Conservation (phyloP, 257 asterid species). For the Solanum ahanhuiri region DNA sequence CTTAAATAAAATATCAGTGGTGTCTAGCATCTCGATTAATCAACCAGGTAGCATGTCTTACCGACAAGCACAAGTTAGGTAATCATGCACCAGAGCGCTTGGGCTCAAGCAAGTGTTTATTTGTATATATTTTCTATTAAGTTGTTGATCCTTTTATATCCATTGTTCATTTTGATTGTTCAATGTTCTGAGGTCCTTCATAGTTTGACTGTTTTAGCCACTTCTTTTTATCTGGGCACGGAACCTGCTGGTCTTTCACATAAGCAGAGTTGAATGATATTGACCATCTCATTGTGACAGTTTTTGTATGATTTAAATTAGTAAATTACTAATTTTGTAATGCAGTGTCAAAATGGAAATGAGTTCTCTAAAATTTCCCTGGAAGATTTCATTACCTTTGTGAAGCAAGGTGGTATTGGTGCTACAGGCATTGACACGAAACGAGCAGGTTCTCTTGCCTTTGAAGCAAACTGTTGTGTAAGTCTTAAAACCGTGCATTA, state of each 20-base stretch:
- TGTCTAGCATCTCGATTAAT: background rate
- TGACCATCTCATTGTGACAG: background rate
- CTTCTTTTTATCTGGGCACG: background rate
- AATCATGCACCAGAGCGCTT: background rate
- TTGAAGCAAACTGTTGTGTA: constrained; percentile 53
- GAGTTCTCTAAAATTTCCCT: constrained; percentile 28
- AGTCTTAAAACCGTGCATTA: constrained; percentile 7
- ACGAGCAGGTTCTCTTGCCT: constrained; percentile 38
- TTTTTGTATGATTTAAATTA: background rate
- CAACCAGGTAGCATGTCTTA: background rate
- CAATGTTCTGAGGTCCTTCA: background rate
- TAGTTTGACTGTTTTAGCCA: background rate
- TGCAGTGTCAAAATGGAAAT: constrained; percentile 51
- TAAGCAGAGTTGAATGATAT: background rate
- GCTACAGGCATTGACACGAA: constrained; percentile 24
- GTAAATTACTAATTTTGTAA: constrained; percentile 2
- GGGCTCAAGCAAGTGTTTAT: background rate
- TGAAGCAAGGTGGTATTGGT: constrained; percentile 23
- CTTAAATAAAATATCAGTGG: background rate
- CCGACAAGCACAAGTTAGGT: background rate
- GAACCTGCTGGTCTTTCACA: background rate
- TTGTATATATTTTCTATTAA: background rate
- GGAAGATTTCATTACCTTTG: constrained; percentile 37
- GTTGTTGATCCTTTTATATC: background rate
- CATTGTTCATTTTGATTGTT: background rate